These are phyloP conservation scores for Epichloe sp. DNA, from an alignment of 2,329 filamentous ascomycete genomes.

Conservation along the genomic window DNA sequence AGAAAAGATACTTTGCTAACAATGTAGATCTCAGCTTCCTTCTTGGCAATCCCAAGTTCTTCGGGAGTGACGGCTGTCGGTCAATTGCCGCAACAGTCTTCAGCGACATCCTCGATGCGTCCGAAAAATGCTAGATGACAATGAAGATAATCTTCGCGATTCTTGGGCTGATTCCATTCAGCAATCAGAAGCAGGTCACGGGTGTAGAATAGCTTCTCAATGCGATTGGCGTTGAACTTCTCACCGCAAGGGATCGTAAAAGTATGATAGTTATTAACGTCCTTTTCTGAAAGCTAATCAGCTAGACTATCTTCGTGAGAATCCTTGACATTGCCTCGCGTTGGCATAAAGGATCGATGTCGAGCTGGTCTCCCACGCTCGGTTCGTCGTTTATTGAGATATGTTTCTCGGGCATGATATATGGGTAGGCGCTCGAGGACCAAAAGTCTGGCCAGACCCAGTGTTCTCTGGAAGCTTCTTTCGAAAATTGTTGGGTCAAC, in stretches of 20 bases:
- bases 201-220: constrained; percentile 71
- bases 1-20: constrained; percentile 62
- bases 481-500: too few relatives aligned
- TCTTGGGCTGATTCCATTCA: constrained; percentile 70
- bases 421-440: too few relatives aligned
- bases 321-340: too few relatives aligned
- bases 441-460: too few relatives aligned
- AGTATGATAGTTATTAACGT: constrained; percentile 68
- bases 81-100: constrained; percentile 73
- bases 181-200: constrained; percentile 73
- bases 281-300: constrained; percentile 67
- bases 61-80: constrained; percentile 56
- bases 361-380: too few relatives aligned
- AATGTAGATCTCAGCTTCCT: constrained; percentile 64
- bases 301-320: constrained; percentile 58
- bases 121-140: constrained; percentile 81
- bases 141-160: constrained; percentile 66
- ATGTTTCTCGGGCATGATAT: too few relatives aligned
- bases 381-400: too few relatives aligned
- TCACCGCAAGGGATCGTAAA: constrained; percentile 58
- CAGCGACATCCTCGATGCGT: constrained; percentile 56
- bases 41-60: constrained; percentile 56
- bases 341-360: too few relatives aligned
- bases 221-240: constrained; percentile 51
- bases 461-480: too few relatives aligned